phyloP scores from a whole-genome alignment of 176 grass and related monocot species.

The Eremochloa ophiuroides region DNA sequence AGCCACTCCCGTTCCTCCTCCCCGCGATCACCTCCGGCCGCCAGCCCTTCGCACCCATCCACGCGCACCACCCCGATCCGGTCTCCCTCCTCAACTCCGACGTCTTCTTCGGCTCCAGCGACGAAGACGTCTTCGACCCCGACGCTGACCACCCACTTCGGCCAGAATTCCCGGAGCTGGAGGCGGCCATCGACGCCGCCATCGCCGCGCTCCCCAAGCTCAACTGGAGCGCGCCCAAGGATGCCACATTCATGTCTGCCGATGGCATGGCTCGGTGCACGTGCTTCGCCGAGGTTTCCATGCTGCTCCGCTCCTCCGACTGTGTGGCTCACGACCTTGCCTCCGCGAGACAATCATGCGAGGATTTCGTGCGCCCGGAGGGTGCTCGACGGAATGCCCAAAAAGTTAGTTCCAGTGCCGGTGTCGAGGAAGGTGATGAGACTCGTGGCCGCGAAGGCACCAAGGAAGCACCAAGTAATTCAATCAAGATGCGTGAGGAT shows the following conservation, averaged over 20 bases:
- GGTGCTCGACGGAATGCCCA: conserved; percentile 22
- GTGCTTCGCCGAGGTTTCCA: conserved; percentile 67
- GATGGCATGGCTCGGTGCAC: conserved; percentile 48
- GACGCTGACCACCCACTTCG: not conserved
- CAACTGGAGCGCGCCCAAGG: conserved; percentile 87
- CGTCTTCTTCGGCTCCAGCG: conserved; percentile 23
- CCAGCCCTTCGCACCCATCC: conserved; percentile 36
- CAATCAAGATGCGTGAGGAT: not conserved
- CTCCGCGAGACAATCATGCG: conserved; percentile 24
- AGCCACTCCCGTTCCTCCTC: conserved; percentile 52
- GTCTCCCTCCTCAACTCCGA: conserved; percentile 47
- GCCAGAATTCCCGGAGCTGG: conserved; percentile 68
- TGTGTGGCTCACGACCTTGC: conserved; percentile 63
- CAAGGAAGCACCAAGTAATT: not conserved
- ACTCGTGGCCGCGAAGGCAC: not conserved
- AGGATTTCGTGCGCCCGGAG: conserved; percentile 14
- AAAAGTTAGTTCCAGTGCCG: not conserved
- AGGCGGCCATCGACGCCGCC: conserved; percentile 57
- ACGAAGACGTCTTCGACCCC: conserved; percentile 4
- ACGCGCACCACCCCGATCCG: conserved; percentile 43
- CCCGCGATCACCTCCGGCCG: conserved; percentile 35
- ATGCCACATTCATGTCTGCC: conserved; percentile 73
- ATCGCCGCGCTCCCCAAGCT: conserved; percentile 74
- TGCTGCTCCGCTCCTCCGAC: conserved; percentile 76
- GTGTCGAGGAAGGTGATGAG: not conserved